phyloP scores from a whole-genome alignment of 306 rosid species.

The Trifolium fragiferum region DNA sequence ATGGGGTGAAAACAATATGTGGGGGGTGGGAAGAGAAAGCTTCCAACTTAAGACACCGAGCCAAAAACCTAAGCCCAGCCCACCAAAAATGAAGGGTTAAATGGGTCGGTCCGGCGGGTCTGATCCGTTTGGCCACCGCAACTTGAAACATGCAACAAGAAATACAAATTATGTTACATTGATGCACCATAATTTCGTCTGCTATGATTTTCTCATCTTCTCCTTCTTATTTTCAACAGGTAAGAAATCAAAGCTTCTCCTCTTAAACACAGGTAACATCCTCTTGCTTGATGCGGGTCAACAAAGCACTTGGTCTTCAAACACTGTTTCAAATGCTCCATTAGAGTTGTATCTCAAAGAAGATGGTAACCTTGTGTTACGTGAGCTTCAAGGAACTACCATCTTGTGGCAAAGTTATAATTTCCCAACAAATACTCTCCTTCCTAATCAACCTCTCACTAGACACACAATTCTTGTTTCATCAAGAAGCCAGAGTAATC shows the following conservation, averaged over 20 bases:
- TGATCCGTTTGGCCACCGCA: no score
- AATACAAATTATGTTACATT: no score
- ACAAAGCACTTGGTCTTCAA: conserved; percentile 36
- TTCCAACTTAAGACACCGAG: no score
- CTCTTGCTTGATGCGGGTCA: conserved; percentile 39
- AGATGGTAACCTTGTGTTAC: conserved; percentile 53
- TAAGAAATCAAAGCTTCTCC: conserved; percentile 47
- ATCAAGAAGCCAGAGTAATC: conserved; percentile 35
- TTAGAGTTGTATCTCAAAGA: conserved; percentile 32
- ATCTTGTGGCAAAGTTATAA: conserved; percentile 55
- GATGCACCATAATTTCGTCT: no score
- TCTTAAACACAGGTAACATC: conserved; percentile 36
- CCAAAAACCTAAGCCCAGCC: no score
- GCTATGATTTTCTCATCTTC: not conserved
- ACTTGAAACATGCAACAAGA: no score
- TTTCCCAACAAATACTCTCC: conserved; percentile 51
- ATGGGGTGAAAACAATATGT: no score
- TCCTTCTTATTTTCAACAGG: not conserved
- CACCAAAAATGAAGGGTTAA: no score
- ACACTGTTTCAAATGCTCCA: not conserved
- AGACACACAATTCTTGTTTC: conserved; percentile 40
- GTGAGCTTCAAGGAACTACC: not conserved
- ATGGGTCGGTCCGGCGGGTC: no score
- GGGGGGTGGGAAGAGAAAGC: no score
- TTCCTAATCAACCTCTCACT: conserved; percentile 48